Percentiles rank a stretch among this genome's conserved stretches.
Conservation (phyloP, 2,329 filamentous ascomycete genomes). For the Scopulariopsis brevicaulis region DNA sequence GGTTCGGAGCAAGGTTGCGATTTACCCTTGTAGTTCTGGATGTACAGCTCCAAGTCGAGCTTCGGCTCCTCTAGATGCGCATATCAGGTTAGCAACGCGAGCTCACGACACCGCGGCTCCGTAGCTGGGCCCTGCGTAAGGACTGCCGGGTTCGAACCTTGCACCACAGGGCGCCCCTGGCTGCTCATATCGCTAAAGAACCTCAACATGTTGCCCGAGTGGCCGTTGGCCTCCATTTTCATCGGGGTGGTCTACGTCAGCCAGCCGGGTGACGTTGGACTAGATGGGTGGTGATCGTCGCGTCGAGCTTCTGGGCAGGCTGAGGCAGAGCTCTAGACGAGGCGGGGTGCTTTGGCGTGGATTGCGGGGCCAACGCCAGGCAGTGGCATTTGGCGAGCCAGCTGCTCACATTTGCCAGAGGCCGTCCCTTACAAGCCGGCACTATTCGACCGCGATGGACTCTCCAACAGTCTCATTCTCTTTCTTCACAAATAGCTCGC, state of each 20-base stretch:
- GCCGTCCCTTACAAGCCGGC: no score
- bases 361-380: no score
- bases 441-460: no score
- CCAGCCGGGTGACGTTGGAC: neutral
- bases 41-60: slow-evolving; percentile 84
- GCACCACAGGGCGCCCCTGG: slow-evolving; percentile 33
- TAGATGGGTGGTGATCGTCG: neutral
- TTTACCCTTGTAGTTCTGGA: slow-evolving; percentile 76
- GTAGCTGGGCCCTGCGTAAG: neutral
- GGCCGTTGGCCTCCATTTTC: neutral
- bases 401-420: no score
- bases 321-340: neutral
- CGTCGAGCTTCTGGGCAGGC: neutral
- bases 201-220: neutral
- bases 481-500: no score
- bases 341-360: neutral
- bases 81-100: neutral
- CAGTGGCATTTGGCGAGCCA: no score
- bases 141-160: slow-evolving; percentile 20
- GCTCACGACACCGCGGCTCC: neutral
- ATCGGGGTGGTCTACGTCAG: neutral
- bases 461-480: no score
- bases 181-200: slow-evolving; percentile 36
- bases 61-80: slow-evolving; percentile 58
- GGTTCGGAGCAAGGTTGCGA: neutral